These are phyloP conservation scores for Abelmoschus esculentus DNA, from an alignment of 345 rosid species.

Conservation along the genomic window DNA sequence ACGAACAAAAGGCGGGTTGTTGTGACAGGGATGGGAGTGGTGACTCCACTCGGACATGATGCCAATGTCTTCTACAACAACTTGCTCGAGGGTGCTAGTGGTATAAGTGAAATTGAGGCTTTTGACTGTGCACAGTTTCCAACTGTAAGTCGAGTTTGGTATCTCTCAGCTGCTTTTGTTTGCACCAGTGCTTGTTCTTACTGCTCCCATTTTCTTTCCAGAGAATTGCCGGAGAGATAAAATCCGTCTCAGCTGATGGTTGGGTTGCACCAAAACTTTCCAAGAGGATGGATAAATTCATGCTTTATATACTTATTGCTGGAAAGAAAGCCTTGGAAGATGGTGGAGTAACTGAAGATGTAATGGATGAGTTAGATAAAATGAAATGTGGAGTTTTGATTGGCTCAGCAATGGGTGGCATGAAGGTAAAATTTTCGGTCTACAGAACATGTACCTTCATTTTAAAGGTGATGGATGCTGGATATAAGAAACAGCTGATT, in stretches of 20 bases:
- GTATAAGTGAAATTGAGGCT: conserved; percentile 73
- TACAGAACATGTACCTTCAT: not conserved
- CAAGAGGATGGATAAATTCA: conserved; percentile 90
- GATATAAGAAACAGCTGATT: not conserved
- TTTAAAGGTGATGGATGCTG: not conserved
- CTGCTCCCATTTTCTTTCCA: conserved; percentile 18
- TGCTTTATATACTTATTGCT: conserved; percentile 90
- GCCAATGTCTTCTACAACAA: conserved; percentile 64
- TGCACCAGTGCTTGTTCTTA: conserved; percentile 8
- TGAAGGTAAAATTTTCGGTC: not conserved
- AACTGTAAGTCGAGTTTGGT: conserved; percentile 40
- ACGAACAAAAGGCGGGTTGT: conserved; percentile 75
- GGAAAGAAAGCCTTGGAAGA: conserved; percentile 91
- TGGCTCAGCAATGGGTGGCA: conserved; percentile 53
- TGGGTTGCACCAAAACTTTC: conserved; percentile 83
- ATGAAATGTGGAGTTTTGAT: conserved; percentile 81
- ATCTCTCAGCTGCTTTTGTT: conserved; percentile 12
- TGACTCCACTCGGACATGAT: conserved; percentile 82
- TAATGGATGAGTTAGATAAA: conserved; percentile 68
- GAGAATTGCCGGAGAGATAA: conserved; percentile 96
- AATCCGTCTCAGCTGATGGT: conserved; percentile 76
- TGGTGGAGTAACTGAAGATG: conserved; percentile 76
- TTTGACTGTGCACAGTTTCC: conserved; percentile 80
- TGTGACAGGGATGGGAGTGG: conserved; percentile 94
- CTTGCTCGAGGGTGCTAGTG: conserved; percentile 83